Evolutionary conservation across 2,329 filamentous ascomycete species (phyloP).

Genomic region (Mycosphaerella arachidis): DNA sequence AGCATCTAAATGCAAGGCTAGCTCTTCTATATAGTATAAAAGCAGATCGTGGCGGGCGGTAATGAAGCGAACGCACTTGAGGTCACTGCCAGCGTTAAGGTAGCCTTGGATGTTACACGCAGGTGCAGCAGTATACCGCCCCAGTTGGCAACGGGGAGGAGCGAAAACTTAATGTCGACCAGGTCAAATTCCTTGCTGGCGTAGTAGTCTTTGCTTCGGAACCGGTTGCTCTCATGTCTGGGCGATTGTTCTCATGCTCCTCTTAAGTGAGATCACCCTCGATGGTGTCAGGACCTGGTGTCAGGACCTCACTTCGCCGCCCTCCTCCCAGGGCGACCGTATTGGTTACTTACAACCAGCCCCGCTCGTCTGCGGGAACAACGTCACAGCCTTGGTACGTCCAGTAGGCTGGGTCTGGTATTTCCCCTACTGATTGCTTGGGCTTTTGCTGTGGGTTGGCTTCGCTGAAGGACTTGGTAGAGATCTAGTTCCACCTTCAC

Average conservation of each 20-base stretch:
- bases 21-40: slow-evolving; percentile 67
- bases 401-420: slow-evolving; percentile 38
- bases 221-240: slow-evolving; percentile 46
- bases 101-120: slow-evolving; percentile 64
- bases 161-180: slow-evolving; percentile 61
- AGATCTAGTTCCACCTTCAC: no score
- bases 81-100: slow-evolving; percentile 57
- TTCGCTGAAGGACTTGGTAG: slow-evolving; percentile 46
- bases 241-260: slow-evolving; percentile 47
- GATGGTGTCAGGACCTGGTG: slow-evolving; percentile 50
- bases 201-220: slow-evolving; percentile 61
- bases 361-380: slow-evolving; percentile 32
- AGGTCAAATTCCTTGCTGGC: slow-evolving; percentile 61
- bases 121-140: slow-evolving; percentile 66
- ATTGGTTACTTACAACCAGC: slow-evolving; percentile 65
- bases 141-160: slow-evolving; percentile 67
- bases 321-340: slow-evolving; percentile 48
- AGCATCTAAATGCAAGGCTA: slow-evolving; percentile 64
- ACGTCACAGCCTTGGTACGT: slow-evolving; percentile 34
- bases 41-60: slow-evolving; percentile 67
- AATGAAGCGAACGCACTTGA: slow-evolving; percentile 67
- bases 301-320: slow-evolving; percentile 49
- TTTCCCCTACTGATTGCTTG: slow-evolving; percentile 44
- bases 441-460: slow-evolving; percentile 38
- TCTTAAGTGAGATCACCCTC: slow-evolving; percentile 56